Evolutionary conservation across 441 rosid genomes (phyloP).

Genomic region (Sinapis alba): DNA sequence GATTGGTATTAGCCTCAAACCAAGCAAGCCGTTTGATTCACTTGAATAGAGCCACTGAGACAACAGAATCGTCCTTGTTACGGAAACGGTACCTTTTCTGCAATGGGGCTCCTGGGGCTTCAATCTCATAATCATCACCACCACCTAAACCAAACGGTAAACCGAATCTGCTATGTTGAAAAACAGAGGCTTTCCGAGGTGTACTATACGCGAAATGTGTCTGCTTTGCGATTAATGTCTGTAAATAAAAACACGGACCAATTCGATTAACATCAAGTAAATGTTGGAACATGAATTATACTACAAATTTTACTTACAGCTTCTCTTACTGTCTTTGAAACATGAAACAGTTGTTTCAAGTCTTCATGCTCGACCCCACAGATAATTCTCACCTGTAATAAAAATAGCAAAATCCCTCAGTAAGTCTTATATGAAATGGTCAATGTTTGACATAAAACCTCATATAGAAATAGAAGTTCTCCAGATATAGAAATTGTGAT

Average conservation of each 20-base stretch:
- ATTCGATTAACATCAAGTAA: not conserved
- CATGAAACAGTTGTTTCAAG: slow-evolving; percentile 69
- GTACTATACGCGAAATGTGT: slow-evolving; percentile 73
- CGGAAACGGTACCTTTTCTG: slow-evolving; percentile 36
- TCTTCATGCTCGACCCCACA: slow-evolving; percentile 82
- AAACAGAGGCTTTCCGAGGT: slow-evolving; percentile 59
- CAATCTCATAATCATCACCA: slow-evolving; percentile 50
- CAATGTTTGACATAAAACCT: not conserved
- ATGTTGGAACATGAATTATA: not conserved
- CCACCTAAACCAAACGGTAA: slow-evolving; percentile 26
- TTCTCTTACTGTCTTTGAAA: slow-evolving; percentile 72
- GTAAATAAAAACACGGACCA: not conserved
- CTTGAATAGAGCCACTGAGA: slow-evolving; percentile 57
- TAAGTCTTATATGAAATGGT: not conserved
- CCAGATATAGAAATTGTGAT: not conserved
- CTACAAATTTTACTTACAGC: slow-evolving; percentile 56
- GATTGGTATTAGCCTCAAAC: slow-evolving; percentile 25
- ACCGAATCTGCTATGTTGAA: slow-evolving; percentile 38
- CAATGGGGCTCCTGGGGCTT: slow-evolving; percentile 73
- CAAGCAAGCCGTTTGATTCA: slow-evolving; percentile 14
- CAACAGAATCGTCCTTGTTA: slow-evolving; percentile 44
- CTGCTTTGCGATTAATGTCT: slow-evolving; percentile 68
- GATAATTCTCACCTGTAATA: slow-evolving; percentile 64
- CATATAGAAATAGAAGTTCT: not conserved
- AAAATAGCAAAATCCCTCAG: not conserved